phyloP scores from a whole-genome alignment of 129 eudicot genomes.

The Chrysanthemum lavandulifolium region DNA sequence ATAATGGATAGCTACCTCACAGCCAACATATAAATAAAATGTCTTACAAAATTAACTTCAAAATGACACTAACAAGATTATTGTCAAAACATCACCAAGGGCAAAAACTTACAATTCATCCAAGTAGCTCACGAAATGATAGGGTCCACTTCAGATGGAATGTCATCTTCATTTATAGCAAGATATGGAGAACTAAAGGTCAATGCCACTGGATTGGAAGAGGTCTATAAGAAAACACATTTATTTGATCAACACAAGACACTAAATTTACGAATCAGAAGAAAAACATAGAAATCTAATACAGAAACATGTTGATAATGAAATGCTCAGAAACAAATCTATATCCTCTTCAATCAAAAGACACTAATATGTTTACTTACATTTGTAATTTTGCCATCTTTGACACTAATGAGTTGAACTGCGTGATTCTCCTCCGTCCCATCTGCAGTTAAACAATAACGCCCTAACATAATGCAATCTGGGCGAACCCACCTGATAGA shows the following conservation, averaged over 20 bases:
- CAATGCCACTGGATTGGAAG: conserved; percentile 49
- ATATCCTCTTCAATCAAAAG: conserved; percentile 9
- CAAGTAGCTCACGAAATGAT: conserved; percentile 58
- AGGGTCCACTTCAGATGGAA: conserved; percentile 73
- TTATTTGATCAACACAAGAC: conserved; percentile 2
- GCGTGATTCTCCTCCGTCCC: conserved; percentile 60
- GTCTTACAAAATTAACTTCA: not conserved
- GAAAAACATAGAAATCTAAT: conserved; percentile 4
- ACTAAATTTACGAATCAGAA: not conserved
- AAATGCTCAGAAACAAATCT: conserved; percentile 13
- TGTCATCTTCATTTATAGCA: conserved; percentile 47
- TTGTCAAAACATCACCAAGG: conserved; percentile 12
- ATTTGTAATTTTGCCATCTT: conserved; percentile 45
- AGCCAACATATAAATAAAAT: conserved; percentile 10
- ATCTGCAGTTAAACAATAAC: conserved; percentile 50
- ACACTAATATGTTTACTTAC: conserved; percentile 39
- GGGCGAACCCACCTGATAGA: conserved; percentile 80
- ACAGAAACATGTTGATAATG: not conserved
- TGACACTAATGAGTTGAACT: conserved; percentile 63
- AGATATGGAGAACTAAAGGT: conserved; percentile 50
- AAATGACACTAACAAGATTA: not conserved
- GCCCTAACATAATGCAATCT: conserved; percentile 70
- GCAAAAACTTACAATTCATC: conserved; percentile 50
- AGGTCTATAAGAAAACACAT: conserved; percentile 46
- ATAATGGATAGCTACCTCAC: not conserved